Percentiles rank a stretch among this genome's conserved stretches.
Evolutionary conservation across 179 eudicot genomes (phyloP).

Genomic region (Sideroxylon spinosum): DNA sequence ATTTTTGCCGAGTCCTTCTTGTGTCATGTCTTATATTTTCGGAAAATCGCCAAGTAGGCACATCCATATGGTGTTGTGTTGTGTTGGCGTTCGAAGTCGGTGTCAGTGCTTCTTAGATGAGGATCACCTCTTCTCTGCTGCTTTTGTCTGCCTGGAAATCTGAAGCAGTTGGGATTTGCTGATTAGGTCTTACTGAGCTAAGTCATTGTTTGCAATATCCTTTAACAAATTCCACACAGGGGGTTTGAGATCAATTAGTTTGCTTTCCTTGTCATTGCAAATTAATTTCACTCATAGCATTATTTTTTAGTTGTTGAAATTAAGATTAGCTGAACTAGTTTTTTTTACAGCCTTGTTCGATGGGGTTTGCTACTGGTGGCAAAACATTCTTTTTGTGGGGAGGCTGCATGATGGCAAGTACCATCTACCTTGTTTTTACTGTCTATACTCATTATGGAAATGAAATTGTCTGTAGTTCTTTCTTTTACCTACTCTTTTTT

Average conservation of each 20-base stretch:
- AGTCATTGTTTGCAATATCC: slow-evolving; percentile 1
- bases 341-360: slow-evolving; percentile 82
- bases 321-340: not conserved
- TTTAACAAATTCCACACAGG: not conserved
- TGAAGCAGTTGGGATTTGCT: not conserved
- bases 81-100: no score
- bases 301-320: not conserved
- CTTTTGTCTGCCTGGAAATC: slow-evolving; percentile 8
- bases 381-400: slow-evolving; percentile 95
- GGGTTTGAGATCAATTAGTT: slow-evolving; percentile 10
- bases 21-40: no score
- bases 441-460: not conserved
- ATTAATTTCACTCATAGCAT: not conserved
- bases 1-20: no score
- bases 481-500: slow-evolving; percentile 15
- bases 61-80: no score
- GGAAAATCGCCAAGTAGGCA: no score
- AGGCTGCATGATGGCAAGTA: slow-evolving; percentile 97
- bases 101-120: not conserved
- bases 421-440: slow-evolving; percentile 15
- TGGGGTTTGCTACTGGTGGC: slow-evolving; percentile 99
- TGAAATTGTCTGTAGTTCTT: not conserved
- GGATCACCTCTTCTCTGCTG: not conserved
- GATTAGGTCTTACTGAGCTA: slow-evolving; percentile 1
- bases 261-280: not conserved